These are phyloP conservation scores for Talaromyces piceae DNA, from an alignment of 2,329 filamentous ascomycete genomes.

Conservation along the genomic window DNA sequence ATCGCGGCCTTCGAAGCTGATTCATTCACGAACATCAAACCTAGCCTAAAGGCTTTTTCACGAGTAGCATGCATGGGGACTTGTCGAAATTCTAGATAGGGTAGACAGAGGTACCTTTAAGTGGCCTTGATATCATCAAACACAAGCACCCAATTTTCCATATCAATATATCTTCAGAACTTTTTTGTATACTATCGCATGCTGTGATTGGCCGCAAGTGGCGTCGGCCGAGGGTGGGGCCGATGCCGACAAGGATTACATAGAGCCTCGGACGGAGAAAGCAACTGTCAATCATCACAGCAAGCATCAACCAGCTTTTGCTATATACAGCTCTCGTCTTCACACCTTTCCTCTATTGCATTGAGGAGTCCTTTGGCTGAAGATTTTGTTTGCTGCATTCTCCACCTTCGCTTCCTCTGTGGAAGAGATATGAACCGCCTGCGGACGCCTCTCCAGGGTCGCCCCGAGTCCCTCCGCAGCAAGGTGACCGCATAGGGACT, in stretches of 20 bases:
- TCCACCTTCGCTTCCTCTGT: background rate
- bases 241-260: background rate
- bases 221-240: background rate
- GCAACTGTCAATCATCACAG: background rate
- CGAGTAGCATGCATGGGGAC: too few relatives aligned
- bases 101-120: too few relatives aligned
- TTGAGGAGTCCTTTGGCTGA: background rate
- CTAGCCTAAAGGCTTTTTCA: too few relatives aligned
- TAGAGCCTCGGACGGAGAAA: too few relatives aligned
- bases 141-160: background rate
- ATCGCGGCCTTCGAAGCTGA: too few relatives aligned
- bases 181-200: too few relatives aligned
- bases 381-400: background rate
- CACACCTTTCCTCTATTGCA: too few relatives aligned
- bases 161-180: background rate
- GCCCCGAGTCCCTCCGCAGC: slow-evolving; percentile 9
- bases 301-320: background rate
- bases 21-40: too few relatives aligned
- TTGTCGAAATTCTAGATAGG: too few relatives aligned
- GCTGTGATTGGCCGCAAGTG: background rate
- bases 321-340: too few relatives aligned
- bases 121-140: too few relatives aligned
- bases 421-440: slow-evolving; percentile 10
- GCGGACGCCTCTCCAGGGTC: slow-evolving; percentile 10
- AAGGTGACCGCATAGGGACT: slow-evolving; percentile 1